Evolutionary conservation across 2,329 filamentous ascomycete species (phyloP).

Genomic region (Didymella sp.): DNA sequence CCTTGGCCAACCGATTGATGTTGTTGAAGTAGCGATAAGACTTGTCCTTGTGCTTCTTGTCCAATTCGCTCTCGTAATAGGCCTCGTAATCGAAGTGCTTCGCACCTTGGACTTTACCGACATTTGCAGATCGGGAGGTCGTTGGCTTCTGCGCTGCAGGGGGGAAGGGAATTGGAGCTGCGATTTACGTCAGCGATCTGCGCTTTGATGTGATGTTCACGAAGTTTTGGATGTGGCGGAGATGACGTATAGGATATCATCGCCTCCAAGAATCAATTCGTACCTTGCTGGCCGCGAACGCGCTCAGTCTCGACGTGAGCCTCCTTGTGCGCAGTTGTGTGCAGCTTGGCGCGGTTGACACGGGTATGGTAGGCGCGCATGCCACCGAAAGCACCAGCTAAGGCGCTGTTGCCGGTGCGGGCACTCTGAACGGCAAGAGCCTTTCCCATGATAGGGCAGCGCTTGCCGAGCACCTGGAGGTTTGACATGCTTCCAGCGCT

Average conservation of each 20-base stretch:
- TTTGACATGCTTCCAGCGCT: conserved; percentile 96
- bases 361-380: conserved; percentile 57
- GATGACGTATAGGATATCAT: conserved; percentile 5
- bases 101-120: conserved; percentile 57
- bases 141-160: conserved; percentile 37
- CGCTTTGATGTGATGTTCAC: conserved; percentile 2
- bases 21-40: conserved; percentile 99
- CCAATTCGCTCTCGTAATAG: conserved; percentile 87
- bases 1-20: conserved; percentile 96
- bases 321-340: conserved; percentile 79
- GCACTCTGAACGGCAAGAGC: conserved; percentile 83
- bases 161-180: conserved; percentile 42
- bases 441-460: conserved; percentile 99
- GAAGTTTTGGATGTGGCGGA: conserved; percentile 4
- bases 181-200: conserved; percentile 1
- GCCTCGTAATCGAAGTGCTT: conserved; percentile 85
- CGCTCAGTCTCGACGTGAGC: conserved; percentile 72
- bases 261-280: conserved; percentile 15
- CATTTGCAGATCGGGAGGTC: conserved; percentile 29
- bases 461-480: conserved; percentile 89
- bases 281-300: conserved; percentile 53
- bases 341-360: conserved; percentile 74
- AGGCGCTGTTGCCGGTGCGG: conserved; percentile 55
- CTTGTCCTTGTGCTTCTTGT: conserved; percentile 99
- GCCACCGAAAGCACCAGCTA: conserved; percentile 59